These are phyloP conservation scores for Oryza longistaminata DNA, from an alignment of 176 grass and related monocot species.

Conservation along the genomic window DNA sequence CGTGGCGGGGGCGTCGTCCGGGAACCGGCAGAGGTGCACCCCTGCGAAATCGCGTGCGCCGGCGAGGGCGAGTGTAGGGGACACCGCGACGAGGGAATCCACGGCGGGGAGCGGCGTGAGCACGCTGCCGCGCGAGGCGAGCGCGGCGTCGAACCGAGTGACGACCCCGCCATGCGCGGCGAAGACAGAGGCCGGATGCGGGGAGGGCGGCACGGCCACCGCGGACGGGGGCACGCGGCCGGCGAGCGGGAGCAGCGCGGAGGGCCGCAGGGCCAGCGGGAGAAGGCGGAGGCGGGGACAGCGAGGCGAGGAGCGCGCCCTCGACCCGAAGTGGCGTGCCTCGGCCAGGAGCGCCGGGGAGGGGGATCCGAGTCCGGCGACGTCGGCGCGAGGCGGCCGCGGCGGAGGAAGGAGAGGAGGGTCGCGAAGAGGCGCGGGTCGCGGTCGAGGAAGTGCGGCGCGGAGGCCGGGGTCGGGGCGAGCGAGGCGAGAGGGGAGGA, in stretches of 20 bases:
- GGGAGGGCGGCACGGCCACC: constrained; percentile 35
- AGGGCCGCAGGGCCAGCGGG: constrained; percentile 50
- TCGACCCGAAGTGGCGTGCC: constrained; percentile 57
- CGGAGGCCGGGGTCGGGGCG: constrained; percentile 14
- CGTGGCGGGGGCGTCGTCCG: not conserved
- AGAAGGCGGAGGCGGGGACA: constrained; percentile 46
- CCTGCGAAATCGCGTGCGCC: constrained; percentile 69
- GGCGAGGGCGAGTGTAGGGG: constrained; percentile 43
- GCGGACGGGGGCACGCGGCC: constrained; percentile 52
- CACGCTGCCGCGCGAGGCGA: constrained; percentile 43
- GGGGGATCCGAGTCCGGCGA: not conserved
- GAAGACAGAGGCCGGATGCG: constrained; percentile 38
- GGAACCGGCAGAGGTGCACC: constrained; percentile 63
- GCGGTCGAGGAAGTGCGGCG: constrained; percentile 66
- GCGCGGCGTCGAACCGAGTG: constrained; percentile 54
- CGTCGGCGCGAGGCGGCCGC: constrained; percentile 36
- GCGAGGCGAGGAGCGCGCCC: constrained; percentile 39
- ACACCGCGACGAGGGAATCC: constrained; percentile 62
- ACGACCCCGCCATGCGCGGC: constrained; percentile 69
- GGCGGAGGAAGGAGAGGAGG: constrained; percentile 78
- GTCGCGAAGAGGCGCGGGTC: constrained; percentile 69
- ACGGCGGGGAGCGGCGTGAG: constrained; percentile 70
- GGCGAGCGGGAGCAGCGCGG: constrained; percentile 44
- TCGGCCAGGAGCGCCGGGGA: constrained; percentile 55
- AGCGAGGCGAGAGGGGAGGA: constrained; percentile 62